Percentiles rank a stretch among this genome's conserved stretches.
Conservation (phyloP, 2,329 filamentous ascomycete genomes). For the Pseudogymnoascus sp. region DNA sequence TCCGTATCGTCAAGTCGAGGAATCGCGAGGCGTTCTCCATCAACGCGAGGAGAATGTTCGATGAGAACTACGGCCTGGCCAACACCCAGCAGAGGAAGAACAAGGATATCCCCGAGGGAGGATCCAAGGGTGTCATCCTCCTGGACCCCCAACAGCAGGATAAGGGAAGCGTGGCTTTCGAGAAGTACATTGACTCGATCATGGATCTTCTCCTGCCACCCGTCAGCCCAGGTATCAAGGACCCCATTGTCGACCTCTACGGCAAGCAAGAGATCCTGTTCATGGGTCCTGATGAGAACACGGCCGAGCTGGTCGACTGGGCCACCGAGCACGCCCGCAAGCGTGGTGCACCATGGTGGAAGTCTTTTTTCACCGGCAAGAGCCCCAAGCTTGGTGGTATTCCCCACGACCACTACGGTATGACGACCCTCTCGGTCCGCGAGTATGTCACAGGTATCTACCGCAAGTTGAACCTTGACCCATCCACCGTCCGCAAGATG, state of each 20-base stretch:
- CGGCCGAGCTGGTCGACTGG: slow-evolving; percentile 93
- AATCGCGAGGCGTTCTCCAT: slow-evolving; percentile 94
- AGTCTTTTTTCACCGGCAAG: slow-evolving; percentile 99
- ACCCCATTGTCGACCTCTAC: slow-evolving; percentile 91
- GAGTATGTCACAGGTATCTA: slow-evolving; percentile 97
- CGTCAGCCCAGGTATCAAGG: slow-evolving; percentile 92
- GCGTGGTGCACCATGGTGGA: slow-evolving; percentile 95
- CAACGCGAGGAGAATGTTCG: slow-evolving; percentile 92
- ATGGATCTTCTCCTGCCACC: slow-evolving; percentile 87
- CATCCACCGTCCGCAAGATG: slow-evolving; percentile 78
- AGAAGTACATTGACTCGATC: slow-evolving; percentile 99
- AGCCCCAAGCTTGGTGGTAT: slow-evolving; percentile 93
- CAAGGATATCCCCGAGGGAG: slow-evolving; percentile 98
- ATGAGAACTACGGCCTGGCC: slow-evolving; percentile 97
- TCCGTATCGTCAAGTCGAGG: slow-evolving; percentile 96
- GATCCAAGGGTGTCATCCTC: slow-evolving; percentile 94
- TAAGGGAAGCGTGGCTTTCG: slow-evolving; percentile 83
- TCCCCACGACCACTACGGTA: slow-evolving; percentile 90
- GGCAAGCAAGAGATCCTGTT: slow-evolving; percentile 95
- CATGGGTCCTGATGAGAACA: slow-evolving; percentile 99
- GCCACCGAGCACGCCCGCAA: slow-evolving; percentile 88
- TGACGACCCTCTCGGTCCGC: slow-evolving; percentile 94
- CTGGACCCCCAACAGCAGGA: slow-evolving; percentile 92
- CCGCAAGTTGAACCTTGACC: slow-evolving; percentile 86
- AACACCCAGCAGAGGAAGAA: slow-evolving; percentile 99